Base-by-base conservation (phyloP, 495 filamentous ascomycete genomes). In the Terfezia claveryi region DNA sequence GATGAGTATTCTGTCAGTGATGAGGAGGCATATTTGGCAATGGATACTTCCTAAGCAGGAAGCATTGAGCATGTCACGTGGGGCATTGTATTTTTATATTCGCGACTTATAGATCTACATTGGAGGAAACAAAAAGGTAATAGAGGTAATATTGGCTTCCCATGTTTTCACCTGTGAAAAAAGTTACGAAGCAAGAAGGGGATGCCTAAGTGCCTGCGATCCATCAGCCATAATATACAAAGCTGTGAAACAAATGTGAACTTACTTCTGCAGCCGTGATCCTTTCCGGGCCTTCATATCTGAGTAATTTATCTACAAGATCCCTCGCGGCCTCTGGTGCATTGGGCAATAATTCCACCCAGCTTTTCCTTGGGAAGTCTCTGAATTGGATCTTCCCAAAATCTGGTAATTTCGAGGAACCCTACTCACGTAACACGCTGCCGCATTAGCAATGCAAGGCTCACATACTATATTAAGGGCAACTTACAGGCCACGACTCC, bases 401-500 rank as follows among this genome's bases (percentile, higher is more conserved):
- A 55, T 66, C 63, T 11, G 63, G 63, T 17, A 65, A 62, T 17
- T 50, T 54, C 9, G 8, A 38, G n/a, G 63, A 50, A 23, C 61
- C 63, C 61, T 63, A 53, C 20, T 36, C 38, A 17, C 36, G 17
- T 23, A 9, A 20, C 16, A 14, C 8, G 9, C 20, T 36, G n/a
- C 2, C 54, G 12, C 41, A n/a, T 9, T 50, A 8, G 36, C n/a
- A 12, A 36, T 16, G 6, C 10, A 8, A 27, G n/a, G 2, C 14
- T 12, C 10, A 7, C 23, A 38, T n/a, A 32, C 10, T 10, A 27
- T 55, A 37, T 38, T 8, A 49, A 32, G 27, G 4, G 27, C 27
- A 41, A 51, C 60, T 12, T 23, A 63, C 61, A 49, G 89, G 89
- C 91, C 91, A 98, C 0, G 64, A 76, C 37, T 79, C 72, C 46